These are phyloP conservation scores for Vitis hybrid DNA, from an alignment of 177 flowering plant genomes.

Conservation along the genomic window DNA sequence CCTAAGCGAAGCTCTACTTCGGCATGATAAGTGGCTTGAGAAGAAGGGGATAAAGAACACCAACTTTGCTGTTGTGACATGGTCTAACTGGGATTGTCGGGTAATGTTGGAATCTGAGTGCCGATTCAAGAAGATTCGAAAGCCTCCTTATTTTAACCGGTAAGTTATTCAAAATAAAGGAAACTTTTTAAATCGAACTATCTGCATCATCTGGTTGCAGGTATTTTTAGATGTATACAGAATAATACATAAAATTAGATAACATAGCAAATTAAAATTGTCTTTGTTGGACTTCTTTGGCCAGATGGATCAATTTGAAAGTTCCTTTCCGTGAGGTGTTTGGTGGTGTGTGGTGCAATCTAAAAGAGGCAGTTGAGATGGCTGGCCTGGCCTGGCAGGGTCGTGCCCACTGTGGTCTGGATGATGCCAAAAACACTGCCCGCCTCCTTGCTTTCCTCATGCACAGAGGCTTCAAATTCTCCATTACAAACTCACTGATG, in stretches of 20 bases:
- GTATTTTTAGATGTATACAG: neutral
- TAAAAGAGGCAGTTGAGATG: conserved; percentile 88
- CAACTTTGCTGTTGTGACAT: conserved; percentile 92
- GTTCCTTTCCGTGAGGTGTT: conserved; percentile 86
- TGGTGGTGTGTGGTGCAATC: conserved; percentile 74
- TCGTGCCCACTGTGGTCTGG: conserved; percentile 95
- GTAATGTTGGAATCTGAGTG: conserved; percentile 98
- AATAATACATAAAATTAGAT: neutral
- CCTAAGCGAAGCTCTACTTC: conserved; percentile 82
- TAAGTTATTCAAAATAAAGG: conserved; percentile 15
- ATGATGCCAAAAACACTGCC: conserved; percentile 96
- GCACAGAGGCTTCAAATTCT: conserved; percentile 69
- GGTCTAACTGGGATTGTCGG: conserved; percentile 98
- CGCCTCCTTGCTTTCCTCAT: conserved; percentile 72
- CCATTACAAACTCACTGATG: conserved; percentile 75
- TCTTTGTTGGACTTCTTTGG: conserved; percentile 5
- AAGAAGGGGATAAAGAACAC: conserved; percentile 80
- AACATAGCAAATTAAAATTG: neutral
- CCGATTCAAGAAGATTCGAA: conserved; percentile 78
- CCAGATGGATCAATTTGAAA: conserved; percentile 94
- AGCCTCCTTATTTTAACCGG: conserved; percentile 93
- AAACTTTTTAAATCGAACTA: neutral
- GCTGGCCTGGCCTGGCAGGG: conserved; percentile 95
- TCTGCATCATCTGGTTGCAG: neutral
- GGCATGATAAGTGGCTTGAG: conserved; percentile 96